Evolutionary conservation across 169 alveolate genomes (phyloP).

Genomic region (Eimeria necatrix): DNA sequence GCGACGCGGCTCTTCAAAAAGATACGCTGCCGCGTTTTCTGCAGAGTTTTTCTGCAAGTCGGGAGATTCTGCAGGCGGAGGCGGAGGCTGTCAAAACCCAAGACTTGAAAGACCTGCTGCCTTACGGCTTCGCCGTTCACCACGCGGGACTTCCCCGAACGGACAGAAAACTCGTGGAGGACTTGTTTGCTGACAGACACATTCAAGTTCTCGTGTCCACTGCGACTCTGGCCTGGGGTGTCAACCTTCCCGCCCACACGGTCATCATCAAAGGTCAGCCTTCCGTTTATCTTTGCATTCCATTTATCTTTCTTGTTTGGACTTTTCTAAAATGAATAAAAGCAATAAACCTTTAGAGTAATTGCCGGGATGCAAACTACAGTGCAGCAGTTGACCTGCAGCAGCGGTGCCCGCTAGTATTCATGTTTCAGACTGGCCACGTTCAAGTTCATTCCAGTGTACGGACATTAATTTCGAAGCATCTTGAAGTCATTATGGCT

Average conservation of each 20-base stretch:
- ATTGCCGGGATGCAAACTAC: too few relatives aligned
- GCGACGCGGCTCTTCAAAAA: conserved; percentile 94
- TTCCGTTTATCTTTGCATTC: neutral
- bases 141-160: conserved; percentile 99
- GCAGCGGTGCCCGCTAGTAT: too few relatives aligned
- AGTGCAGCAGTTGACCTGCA: too few relatives aligned
- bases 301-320: too few relatives aligned
- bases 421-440: too few relatives aligned
- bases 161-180: conserved; percentile 99
- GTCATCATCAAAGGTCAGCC: conserved; percentile 96
- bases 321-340: too few relatives aligned
- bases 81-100: conserved; percentile 91
- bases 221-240: conserved; percentile 99
- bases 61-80: conserved; percentile 95
- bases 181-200: conserved; percentile 97
- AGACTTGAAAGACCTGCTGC: conserved; percentile 97
- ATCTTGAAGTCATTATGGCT: too few relatives aligned
- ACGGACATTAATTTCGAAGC: too few relatives aligned
- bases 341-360: too few relatives aligned
- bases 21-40: conserved; percentile 93
- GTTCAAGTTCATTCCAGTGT: too few relatives aligned
- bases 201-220: conserved; percentile 97
- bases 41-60: conserved; percentile 93
- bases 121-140: conserved; percentile 99
- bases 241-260: conserved; percentile 99